Evolutionary conservation across 2,329 filamentous ascomycete genomes (phyloP).

Genomic region (Paecilomyces variotii): DNA sequence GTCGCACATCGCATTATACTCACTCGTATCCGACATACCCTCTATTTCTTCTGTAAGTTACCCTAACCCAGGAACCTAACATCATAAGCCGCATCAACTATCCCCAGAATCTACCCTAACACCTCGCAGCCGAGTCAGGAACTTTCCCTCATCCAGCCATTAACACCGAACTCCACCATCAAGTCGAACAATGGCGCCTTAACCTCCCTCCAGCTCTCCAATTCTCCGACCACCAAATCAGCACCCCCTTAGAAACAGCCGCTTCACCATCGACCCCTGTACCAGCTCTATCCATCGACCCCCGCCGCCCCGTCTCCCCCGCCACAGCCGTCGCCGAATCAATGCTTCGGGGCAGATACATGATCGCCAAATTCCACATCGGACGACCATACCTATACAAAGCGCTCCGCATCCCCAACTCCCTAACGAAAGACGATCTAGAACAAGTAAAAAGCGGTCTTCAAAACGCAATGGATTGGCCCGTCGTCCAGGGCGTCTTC

Average conservation of each 20-base stretch:
- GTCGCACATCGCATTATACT: conserved; percentile 50
- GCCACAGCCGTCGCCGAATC: conserved; percentile 29
- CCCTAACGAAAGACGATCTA: conserved; percentile 31
- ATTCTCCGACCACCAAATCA: conserved; percentile 29
- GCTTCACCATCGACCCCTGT: conserved; percentile 12
- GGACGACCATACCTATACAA: conserved; percentile 35
- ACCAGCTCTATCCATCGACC: conserved; percentile 10
- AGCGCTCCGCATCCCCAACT: conserved; percentile 30
- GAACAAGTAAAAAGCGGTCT: conserved; percentile 32
- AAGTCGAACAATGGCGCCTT: conserved; percentile 48
- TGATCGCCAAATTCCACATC: conserved; percentile 35
- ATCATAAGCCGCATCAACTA: not conserved
- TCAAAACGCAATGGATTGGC: conserved; percentile 36
- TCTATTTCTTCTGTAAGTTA: conserved; percentile 41
- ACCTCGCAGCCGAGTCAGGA: conserved; percentile 28
- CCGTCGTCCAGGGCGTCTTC: conserved; percentile 31
- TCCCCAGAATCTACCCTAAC: not conserved
- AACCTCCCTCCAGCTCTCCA: conserved; percentile 44
- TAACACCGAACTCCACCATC: conserved; percentile 46
- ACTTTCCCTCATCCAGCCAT: conserved; percentile 41
- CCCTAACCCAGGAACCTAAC: not conserved
- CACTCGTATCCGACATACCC: conserved; percentile 44
- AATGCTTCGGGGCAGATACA: conserved; percentile 29
- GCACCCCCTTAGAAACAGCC: conserved; percentile 12
- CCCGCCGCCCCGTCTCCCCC: conserved; percentile 20